Conservation (phyloP, 2,329 filamentous ascomycete genomes). For the Xylariales sp. region DNA sequence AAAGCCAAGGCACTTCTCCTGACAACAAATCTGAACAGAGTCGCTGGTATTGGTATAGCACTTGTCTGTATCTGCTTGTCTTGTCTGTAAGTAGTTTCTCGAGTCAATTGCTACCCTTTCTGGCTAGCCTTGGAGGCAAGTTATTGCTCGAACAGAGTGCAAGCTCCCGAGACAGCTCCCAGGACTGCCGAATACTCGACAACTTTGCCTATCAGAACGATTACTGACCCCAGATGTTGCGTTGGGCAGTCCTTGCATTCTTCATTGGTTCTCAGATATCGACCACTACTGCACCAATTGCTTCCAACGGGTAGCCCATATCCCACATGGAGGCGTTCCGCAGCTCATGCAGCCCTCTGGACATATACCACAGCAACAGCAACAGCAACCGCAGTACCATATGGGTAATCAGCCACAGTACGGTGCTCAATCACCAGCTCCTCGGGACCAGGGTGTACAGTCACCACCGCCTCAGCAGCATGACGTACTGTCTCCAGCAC, state of each 20-base stretch:
- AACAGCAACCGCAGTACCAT: conserved; percentile 8
- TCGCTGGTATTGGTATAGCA: conserved; percentile 9
- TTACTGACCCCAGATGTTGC: no score
- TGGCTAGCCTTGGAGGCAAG: no score
- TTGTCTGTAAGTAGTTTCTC: no score
- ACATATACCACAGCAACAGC: conserved; percentile 7
- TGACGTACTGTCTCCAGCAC: not conserved
- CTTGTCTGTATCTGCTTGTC: conserved; percentile 9
- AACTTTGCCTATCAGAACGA: no score
- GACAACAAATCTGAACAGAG: not conserved
- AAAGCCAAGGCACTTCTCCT: not conserved
- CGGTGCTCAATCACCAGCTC: not conserved
- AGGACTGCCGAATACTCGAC: no score
- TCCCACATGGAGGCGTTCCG: conserved; percentile 7
- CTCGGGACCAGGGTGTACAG: not conserved
- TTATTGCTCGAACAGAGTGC: no score
- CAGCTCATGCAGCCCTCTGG: conserved; percentile 6
- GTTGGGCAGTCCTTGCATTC: conserved; percentile 10
- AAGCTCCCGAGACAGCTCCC: no score
- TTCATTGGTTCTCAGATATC: conserved; percentile 11
- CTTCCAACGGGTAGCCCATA: conserved; percentile 10
- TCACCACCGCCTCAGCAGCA: not conserved
- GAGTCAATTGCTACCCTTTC: no score
- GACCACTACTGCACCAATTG: conserved; percentile 12
- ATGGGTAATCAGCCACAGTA: conserved; percentile 9